Evolutionary conservation across 768 basidiomycete genomes (phyloP), one percentile per base, ranked within the genome.

Genomic region (Boletus speciosus): DNA sequence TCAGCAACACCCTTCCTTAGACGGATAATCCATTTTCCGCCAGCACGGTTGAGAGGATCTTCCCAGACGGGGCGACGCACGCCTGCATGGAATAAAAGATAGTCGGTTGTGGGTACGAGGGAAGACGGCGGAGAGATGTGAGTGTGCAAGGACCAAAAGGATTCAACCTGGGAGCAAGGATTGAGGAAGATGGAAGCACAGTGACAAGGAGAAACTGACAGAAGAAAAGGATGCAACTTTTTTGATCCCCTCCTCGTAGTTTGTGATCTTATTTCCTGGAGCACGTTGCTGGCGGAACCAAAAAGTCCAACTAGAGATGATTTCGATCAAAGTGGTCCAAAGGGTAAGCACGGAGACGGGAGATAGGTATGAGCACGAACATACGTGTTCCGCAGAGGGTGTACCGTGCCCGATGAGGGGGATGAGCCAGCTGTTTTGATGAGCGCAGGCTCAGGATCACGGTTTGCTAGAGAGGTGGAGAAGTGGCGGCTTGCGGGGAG

Each of bases 1-100:
- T 96, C 93, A 5, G 90, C 84, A 35, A 95, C 80, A 41, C 93
- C 93, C 67, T 98, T 97, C 61, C 85, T 83, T 45, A 98, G 79
- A 49, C 96, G 88, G 54, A 98, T 81, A 47, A 96, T 96, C 90
- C 94, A 98, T 71, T 95, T 96, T 4, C 94, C 95, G 27, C 95
- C 95, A 15, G 83, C 69, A 46, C 84, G 70, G 69, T 97, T 97
- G 52, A 93, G 76, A 14, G 93, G 88, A 70, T 97, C 94, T 69
- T 98, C 96, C 96, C 96, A 98, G 3, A 96, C 88, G 1, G 96
- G 95, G 40, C 92, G 81, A 23, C 87, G 85, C 53, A 98, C 78
- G 38, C 85, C 86, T 3, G 83, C 76, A 61, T 94, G 91, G 76
- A 98, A 97, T 59, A 97, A 81, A 32, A 98, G 84, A 58, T 96